phyloP scores from a whole-genome alignment of 192 early-diverging fungal genomes.

The Glomus cerebriforme region DNA sequence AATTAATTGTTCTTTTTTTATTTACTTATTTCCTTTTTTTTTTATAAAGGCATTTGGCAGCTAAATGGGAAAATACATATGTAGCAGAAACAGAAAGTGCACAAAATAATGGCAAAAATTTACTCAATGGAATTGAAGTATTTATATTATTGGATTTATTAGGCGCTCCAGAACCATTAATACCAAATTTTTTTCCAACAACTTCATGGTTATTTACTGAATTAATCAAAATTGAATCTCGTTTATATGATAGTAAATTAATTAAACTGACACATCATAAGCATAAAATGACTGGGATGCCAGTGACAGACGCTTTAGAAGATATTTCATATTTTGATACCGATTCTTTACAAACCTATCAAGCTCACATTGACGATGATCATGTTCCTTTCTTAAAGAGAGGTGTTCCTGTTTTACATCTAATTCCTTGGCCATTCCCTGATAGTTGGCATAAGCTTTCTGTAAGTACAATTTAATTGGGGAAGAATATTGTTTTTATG shows the following conservation, averaged over 20 bases:
- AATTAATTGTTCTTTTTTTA: not conserved
- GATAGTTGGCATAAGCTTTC: conserved; percentile 77
- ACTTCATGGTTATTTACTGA: conserved; percentile 73
- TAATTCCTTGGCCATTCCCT: conserved; percentile 88
- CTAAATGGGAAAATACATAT: conserved; percentile 65
- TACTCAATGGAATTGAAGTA: conserved; percentile 76
- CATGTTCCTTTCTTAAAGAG: conserved; percentile 82
- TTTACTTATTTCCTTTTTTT: not conserved
- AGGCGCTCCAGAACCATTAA: conserved; percentile 55
- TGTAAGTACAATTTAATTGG: conserved; percentile 35
- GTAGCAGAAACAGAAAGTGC: conserved; percentile 35
- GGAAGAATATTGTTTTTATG: too few species aligned
- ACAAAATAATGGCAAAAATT: conserved; percentile 35
- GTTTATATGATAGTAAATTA: conserved; percentile 49
- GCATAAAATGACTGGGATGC: conserved; percentile 27
- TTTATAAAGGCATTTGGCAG: conserved; percentile 70
- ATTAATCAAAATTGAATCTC: conserved; percentile 67
- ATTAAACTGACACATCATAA: not conserved
- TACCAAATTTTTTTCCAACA: conserved; percentile 63
- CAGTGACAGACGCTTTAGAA: conserved; percentile 32
- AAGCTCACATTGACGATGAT: conserved; percentile 74
- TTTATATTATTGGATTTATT: conserved; percentile 90
- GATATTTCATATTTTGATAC: conserved; percentile 37
- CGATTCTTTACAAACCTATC: conserved; percentile 28
- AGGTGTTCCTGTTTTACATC: conserved; percentile 83